Evolutionary conservation across 352 stramenopile species (phyloP).

Genomic region (Elongisporangium prolatum): DNA sequence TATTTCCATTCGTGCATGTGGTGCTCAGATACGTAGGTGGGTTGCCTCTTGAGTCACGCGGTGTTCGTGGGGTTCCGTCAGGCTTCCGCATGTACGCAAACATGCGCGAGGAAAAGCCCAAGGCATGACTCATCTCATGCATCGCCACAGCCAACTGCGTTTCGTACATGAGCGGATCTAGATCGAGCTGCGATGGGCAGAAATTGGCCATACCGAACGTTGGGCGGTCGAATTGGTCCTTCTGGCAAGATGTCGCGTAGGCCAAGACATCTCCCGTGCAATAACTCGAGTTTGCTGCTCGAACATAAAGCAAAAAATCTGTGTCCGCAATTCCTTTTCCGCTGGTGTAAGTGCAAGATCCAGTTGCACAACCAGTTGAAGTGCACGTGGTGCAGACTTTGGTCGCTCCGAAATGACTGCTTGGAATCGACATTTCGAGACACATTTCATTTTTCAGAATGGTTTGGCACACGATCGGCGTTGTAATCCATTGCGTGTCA

Average conservation of each 20-base stretch:
- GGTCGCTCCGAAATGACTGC: constrained; percentile 51
- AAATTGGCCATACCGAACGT: constrained; percentile 86
- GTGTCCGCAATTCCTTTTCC: constrained; percentile 34
- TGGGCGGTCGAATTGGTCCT: constrained; percentile 79
- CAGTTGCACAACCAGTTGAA: constrained; percentile 29
- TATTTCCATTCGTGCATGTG: constrained; percentile 54
- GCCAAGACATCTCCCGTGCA: constrained; percentile 52
- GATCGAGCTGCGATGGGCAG: constrained; percentile 64
- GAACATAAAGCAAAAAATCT: constrained; percentile 76
- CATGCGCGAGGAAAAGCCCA: constrained; percentile 76
- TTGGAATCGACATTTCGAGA: constrained; percentile 70
- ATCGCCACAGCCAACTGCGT: constrained; percentile 62
- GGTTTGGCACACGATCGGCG: constrained; percentile 46
- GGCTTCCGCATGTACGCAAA: constrained; percentile 70
- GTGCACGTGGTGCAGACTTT: constrained; percentile 38
- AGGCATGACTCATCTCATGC: constrained; percentile 80
- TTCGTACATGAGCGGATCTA: constrained; percentile 45
- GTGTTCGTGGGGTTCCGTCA: constrained; percentile 60
- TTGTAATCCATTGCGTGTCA: constrained; percentile 47
- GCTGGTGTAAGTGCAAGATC: constrained; percentile 28
- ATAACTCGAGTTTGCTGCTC: constrained; percentile 38
- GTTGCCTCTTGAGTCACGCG: constrained; percentile 34
- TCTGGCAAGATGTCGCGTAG: constrained; percentile 78
- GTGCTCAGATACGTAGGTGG: constrained; percentile 22
- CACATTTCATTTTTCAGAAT: constrained; percentile 51